Percentiles rank a stretch among this genome's conserved stretches.
Evolutionary conservation across 1,139 yeast genomes (phyloP).

Genomic region (Yamadazyma jaroonii): DNA sequence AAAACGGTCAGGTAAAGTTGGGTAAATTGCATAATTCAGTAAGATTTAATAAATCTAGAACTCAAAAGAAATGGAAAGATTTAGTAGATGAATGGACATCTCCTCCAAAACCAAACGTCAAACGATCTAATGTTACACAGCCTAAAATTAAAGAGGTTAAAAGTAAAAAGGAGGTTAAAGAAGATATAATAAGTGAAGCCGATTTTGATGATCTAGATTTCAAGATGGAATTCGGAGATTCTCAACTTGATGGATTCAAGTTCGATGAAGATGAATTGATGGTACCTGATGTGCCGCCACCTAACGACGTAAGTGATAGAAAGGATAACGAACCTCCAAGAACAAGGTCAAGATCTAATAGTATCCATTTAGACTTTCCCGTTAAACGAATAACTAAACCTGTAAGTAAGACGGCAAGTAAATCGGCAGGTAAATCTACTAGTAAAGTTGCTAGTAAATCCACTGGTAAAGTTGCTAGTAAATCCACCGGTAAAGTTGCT

Average conservation of each 20-base stretch:
- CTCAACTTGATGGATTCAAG: conserved; percentile 14
- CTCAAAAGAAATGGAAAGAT: conserved; percentile 21
- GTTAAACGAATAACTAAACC: too few relatives aligned
- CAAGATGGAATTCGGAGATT: conserved; percentile 15
- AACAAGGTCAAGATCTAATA: conserved; percentile 6
- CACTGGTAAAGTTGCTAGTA: background rate
- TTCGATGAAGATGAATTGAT: background rate
- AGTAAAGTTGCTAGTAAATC: too few relatives aligned
- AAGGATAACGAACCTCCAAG: conserved; percentile 1
- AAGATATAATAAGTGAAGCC: conserved; percentile 30
- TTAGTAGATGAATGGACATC: conserved; percentile 11
- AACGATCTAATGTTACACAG: too few relatives aligned
- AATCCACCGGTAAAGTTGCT: background rate
- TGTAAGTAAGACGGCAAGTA: too few relatives aligned
- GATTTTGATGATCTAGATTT: conserved; percentile 37
- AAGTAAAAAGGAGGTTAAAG: background rate
- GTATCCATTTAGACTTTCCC: background rate
- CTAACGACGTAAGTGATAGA: background rate
- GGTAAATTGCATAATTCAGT: conserved; percentile 30
- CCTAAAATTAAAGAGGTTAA: background rate
- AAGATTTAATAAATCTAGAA: conserved; percentile 37
- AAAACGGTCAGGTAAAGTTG: conserved; percentile 15
- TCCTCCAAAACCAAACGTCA: background rate
- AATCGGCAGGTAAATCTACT: too few relatives aligned
- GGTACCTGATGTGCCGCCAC: background rate